phyloP scores from a whole-genome alignment of 805 yeast species.

The Metschnikowia drakensbergensis region DNA sequence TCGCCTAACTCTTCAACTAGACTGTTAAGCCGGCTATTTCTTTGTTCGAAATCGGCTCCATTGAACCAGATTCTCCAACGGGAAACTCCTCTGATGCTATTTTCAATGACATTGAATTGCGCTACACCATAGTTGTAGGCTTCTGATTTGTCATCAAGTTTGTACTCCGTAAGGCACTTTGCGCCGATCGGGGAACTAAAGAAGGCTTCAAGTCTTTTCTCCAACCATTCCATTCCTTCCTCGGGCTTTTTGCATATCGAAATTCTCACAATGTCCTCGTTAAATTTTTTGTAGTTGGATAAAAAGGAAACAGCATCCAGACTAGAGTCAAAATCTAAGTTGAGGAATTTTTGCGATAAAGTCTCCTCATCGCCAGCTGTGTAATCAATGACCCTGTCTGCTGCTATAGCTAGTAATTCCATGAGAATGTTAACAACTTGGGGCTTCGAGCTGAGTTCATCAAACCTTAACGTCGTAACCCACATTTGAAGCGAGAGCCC shows the following conservation, averaged over 20 bases:
- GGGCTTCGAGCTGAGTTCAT: slow-evolving; percentile 58
- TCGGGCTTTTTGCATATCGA: slow-evolving; percentile 83
- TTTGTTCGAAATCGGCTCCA: slow-evolving; percentile 49
- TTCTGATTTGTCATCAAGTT: slow-evolving; percentile 54
- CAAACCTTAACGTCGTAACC: slow-evolving; percentile 84
- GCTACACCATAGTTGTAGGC: slow-evolving; percentile 75
- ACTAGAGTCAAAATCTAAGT: slow-evolving; percentile 83
- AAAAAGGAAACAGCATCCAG: slow-evolving; percentile 77
- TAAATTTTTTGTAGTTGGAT: slow-evolving; percentile 72
- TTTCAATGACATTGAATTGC: slow-evolving; percentile 82
- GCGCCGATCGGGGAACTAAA: slow-evolving; percentile 69
- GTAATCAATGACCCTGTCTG: slow-evolving; percentile 74
- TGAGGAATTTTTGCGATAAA: slow-evolving; percentile 61
- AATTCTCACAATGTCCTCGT: slow-evolving; percentile 87
- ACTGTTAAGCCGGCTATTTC: slow-evolving; percentile 49
- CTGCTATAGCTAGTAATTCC: slow-evolving; percentile 67
- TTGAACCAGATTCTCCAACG: slow-evolving; percentile 94
- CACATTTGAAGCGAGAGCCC: slow-evolving; percentile 91
- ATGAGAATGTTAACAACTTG: slow-evolving; percentile 58
- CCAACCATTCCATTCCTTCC: slow-evolving; percentile 79
- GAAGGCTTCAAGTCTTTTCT: slow-evolving; percentile 63
- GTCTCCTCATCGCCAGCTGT: slow-evolving; percentile 63
- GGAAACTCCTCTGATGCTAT: slow-evolving; percentile 85
- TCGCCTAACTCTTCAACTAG: slow-evolving; percentile 69
- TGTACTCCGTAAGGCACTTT: slow-evolving; percentile 52